A percentile compares a stretch with the other conserved stretches of the same genome.
phyloP scores from a whole-genome alignment of 2,329 filamentous ascomycete genomes.

The Westerdykella aurantiaca region DNA sequence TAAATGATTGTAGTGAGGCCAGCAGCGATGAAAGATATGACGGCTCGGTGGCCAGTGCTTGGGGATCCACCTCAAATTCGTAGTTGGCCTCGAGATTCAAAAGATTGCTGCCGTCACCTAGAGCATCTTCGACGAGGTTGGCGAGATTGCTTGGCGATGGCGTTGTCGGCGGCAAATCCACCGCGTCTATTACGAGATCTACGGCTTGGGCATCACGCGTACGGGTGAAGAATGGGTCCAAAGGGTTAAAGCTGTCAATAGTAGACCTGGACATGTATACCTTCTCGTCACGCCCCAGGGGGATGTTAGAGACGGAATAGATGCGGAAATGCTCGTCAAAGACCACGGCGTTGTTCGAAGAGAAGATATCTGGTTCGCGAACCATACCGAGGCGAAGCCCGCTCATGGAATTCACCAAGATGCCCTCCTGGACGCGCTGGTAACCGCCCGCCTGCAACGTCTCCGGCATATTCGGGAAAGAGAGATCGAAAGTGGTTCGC shows the following conservation, averaged over 20 bases:
- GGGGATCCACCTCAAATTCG: conserved; percentile 18
- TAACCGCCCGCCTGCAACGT: conserved; percentile 46
- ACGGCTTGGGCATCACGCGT: conserved; percentile 67
- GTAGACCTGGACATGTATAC: conserved; percentile 74
- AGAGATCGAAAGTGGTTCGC: conserved; percentile 65
- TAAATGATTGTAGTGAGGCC: conserved; percentile 31
- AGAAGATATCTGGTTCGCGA: conserved; percentile 49
- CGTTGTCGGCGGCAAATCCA: conserved; percentile 18
- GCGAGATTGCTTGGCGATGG: conserved; percentile 13
- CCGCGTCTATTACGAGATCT: conserved; percentile 63
- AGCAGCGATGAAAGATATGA: conserved; percentile 33
- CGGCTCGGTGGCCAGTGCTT: conserved; percentile 19
- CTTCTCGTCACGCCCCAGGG: conserved; percentile 80
- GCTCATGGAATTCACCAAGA: conserved; percentile 56
- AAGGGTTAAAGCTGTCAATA: conserved; percentile 59
- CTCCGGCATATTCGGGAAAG: conserved; percentile 55
- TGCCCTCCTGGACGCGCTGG: conserved; percentile 54
- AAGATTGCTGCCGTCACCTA: conserved; percentile 19
- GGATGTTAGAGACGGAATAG: conserved; percentile 72
- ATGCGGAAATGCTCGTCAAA: conserved; percentile 57
- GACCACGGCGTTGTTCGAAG: conserved; percentile 32
- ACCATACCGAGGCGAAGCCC: conserved; percentile 61
- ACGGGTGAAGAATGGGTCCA: conserved; percentile 78
- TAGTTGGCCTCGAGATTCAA: conserved; percentile 12
- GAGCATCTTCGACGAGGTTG: conserved; percentile 18